Evolutionary conservation across 2,329 filamentous ascomycete genomes (phyloP).

Genomic region (Tolypocladium paradoxum): DNA sequence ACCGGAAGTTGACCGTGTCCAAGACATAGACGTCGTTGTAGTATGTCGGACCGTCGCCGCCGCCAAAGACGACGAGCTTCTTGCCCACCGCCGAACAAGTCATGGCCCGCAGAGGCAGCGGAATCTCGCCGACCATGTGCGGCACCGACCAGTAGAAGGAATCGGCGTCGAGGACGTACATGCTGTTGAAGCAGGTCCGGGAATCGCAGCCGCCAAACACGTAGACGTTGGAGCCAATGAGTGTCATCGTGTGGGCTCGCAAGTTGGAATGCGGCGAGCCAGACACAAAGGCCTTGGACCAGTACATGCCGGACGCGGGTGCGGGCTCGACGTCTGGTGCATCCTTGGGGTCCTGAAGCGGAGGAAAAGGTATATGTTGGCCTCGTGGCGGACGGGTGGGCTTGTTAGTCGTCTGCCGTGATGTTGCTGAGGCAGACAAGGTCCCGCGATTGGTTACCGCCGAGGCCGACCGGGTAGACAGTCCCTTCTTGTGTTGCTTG

Average conservation of each 20-base stretch:
- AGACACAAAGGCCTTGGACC: constrained; percentile 55
- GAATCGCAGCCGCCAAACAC: constrained; percentile 61
- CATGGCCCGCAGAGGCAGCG: constrained; percentile 57
- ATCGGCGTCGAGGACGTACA: constrained; percentile 60
- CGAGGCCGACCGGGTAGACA: constrained; percentile 41
- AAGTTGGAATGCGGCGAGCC: constrained; percentile 50
- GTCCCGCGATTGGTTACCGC: constrained; percentile 29
- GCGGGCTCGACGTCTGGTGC: constrained; percentile 51
- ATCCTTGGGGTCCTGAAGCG: constrained; percentile 43
- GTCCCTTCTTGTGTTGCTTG: constrained; percentile 23
- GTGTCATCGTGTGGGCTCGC: constrained; percentile 55
- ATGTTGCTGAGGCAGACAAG: constrained; percentile 6
- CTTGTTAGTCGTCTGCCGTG: constrained; percentile 5
- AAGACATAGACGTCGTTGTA: constrained; percentile 64
- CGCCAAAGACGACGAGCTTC: constrained; percentile 59
- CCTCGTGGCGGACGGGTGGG: constrained; percentile 21
- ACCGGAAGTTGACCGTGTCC: constrained; percentile 60
- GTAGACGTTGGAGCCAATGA: constrained; percentile 56
- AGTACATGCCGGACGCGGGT: constrained; percentile 63
- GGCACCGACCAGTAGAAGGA: constrained; percentile 59
- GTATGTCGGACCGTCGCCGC: constrained; percentile 59
- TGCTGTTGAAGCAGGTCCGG: constrained; percentile 55
- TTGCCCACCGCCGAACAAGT: constrained; percentile 61
- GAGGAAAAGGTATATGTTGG: constrained; percentile 40
- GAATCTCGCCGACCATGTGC: constrained; percentile 53